Evolutionary conservation across 768 basidiomycete species (phyloP).

Genomic region (Omphalotus guepiniiformis): DNA sequence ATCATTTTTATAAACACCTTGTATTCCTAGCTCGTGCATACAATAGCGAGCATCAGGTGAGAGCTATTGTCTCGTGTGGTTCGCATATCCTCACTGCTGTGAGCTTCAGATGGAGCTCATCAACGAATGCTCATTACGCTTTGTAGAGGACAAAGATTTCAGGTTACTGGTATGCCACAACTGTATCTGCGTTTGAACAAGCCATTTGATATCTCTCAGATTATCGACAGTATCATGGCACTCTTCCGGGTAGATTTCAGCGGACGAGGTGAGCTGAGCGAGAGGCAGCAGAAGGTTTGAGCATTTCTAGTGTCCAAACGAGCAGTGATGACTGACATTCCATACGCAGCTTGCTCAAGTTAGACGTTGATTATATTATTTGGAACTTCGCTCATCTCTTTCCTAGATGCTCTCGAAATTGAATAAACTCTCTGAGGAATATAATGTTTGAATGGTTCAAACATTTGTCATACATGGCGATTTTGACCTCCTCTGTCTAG

Average conservation of each 20-base stretch:
- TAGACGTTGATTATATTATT: slow-evolving; percentile 5
- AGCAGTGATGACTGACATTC: no score
- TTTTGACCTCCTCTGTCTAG: slow-evolving; percentile 34
- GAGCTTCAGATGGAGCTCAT: slow-evolving; percentile 77
- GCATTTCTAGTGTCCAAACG: slow-evolving; percentile 2
- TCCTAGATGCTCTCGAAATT: slow-evolving; percentile 85
- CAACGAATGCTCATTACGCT: slow-evolving; percentile 82
- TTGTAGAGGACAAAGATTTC: slow-evolving; percentile 87
- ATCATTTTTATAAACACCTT: no score
- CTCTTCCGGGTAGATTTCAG: slow-evolving; percentile 92
- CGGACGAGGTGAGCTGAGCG: slow-evolving; percentile 90
- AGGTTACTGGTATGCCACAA: slow-evolving; percentile 50
- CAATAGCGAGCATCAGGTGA: slow-evolving; percentile 91
- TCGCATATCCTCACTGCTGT: slow-evolving; percentile 8
- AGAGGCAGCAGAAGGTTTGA: slow-evolving; percentile 85
- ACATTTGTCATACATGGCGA: slow-evolving; percentile 5
- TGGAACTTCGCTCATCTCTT: background rate
- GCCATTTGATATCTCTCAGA: slow-evolving; percentile 39
- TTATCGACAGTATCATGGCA: slow-evolving; percentile 97
- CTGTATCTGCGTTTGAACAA: background rate
- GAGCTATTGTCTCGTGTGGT: background rate
- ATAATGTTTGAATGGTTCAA: slow-evolving; percentile 51
- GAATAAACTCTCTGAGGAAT: slow-evolving; percentile 89
- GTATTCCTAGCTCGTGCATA: slow-evolving; percentile 69
- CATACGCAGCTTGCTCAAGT: slow-evolving; percentile 86